Evolutionary conservation across 2,329 filamentous ascomycete species (phyloP), one percentile per base, ranked within the genome.

Genomic region (Scytalidium sp.): DNA sequence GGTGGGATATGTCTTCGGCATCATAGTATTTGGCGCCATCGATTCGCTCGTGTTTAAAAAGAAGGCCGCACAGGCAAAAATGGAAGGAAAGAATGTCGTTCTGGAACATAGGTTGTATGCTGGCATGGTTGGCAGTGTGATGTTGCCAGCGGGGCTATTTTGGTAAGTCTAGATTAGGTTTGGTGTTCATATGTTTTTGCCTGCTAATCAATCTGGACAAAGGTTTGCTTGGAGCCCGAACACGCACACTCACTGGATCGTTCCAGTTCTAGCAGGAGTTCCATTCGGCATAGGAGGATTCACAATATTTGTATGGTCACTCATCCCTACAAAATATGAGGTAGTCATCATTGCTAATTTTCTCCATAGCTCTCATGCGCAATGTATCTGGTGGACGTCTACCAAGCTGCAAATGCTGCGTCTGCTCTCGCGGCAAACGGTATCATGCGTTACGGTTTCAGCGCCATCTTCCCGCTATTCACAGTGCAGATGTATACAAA

Each of bases 271-370:
- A 0, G 61, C 61, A 11, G 59, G 59, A 4, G 51, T 63, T 2
- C 56, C 61, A 1, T 85, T 85, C 59, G 79, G 79, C 0, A 81
- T 76, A 72, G 81, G 81, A 2, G 81, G 80, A 55, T 63, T 85
- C 2, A 78, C 73, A 47, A 69, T 85, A 4, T 85, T 85, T 57
- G 73, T 83, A 55, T 71, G 49, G 48, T 13, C 20, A 19, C 52
- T 70, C 25, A 15, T 27, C 36, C 8, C 39, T 15, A 20, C 17
- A 19, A 27, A 11, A 25, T 43, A 15, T 19, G 8, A 2, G 17
- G 17, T 17, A 32, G 42, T 27, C 47, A 32, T 42, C 6, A 19
- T 22, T 41, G 15, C 43, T 51, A 43, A 55, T 19, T 6, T 36
- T 46, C 23, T n/a, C 46, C 9, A 17, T 36, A 53, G 46, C 51